Conservation (phyloP, 78 protist species). For the Cavenderia fasciculata region DNA sequence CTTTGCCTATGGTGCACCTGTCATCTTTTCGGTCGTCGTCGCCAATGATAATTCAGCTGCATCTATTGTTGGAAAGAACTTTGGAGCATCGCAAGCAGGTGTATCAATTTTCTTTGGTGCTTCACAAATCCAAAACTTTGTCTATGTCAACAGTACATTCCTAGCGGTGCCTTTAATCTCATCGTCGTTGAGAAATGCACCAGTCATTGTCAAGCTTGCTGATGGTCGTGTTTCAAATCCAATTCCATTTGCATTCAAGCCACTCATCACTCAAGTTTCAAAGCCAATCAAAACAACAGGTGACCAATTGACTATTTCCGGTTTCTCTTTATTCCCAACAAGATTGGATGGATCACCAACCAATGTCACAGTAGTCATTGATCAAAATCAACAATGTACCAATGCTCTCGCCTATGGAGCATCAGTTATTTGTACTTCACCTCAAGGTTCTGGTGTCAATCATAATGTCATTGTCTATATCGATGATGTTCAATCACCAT, state of each 20-base stretch:
- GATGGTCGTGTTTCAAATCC: background rate
- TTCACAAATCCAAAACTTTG: no score
- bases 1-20: background rate
- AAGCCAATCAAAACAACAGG: background rate
- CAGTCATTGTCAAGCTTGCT: background rate
- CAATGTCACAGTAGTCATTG: background rate
- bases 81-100: background rate
- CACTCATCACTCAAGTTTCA: background rate
- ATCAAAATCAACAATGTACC: background rate
- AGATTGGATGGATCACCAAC: background rate
- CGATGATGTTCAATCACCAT: background rate
- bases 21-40: background rate
- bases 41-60: no score
- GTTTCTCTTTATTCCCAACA: background rate
- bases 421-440: background rate
- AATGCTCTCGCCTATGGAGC: background rate
- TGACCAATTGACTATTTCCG: background rate
- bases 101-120: background rate
- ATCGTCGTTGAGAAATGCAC: background rate
- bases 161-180: no score
- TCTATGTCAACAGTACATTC: no score
- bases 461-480: background rate
- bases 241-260: background rate
- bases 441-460: conserved; percentile 3
- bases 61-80: background rate